Conservation (phyloP, 768 basidiomycete species). For the Leccinum rimulosum region DNA sequence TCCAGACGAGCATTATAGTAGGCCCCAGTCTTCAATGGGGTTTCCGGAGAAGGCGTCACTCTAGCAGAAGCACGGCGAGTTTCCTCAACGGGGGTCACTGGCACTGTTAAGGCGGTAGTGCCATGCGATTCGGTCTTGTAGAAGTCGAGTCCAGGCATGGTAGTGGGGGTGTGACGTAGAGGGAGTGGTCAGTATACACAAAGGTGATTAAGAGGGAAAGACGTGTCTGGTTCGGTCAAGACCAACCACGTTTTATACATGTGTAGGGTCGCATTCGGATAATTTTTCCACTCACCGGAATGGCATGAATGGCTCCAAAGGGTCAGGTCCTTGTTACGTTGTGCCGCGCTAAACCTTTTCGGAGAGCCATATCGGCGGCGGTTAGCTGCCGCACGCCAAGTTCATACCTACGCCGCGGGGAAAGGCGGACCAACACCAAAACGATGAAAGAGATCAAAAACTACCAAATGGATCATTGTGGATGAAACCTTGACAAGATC, state of each 20-base stretch:
- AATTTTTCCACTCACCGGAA: constrained; percentile 10
- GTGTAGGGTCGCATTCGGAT: constrained; percentile 10
- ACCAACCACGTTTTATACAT: constrained; percentile 21
- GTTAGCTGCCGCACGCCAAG: constrained; percentile 7
- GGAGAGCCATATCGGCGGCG: constrained; percentile 2
- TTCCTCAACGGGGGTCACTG: constrained; percentile 7
- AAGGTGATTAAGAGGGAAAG: constrained; percentile 13
- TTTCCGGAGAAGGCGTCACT: constrained; percentile 10
- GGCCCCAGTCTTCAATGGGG: constrained; percentile 19
- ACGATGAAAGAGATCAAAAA: constrained; percentile 1
- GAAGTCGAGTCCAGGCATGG: constrained; percentile 36
- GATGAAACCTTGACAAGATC: constrained; percentile 2
- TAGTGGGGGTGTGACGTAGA: constrained; percentile 9
- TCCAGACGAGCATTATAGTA: constrained; percentile 72
- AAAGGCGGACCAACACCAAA: constrained; percentile 18
- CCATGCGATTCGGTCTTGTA: constrained; percentile 19
- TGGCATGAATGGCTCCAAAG: constrained; percentile 15
- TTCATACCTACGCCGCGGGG: constrained; percentile 15
- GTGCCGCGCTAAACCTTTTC: constrained; percentile 11
- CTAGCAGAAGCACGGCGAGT: background rate
- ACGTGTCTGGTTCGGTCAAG: background rate
- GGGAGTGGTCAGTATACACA: constrained; percentile 21
- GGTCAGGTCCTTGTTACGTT: constrained; percentile 27
- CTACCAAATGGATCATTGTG: constrained; percentile 7
- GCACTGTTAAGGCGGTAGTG: background rate